phyloP scores from a whole-genome alignment of 1,284 basidiomycete species.

The Pholiota adiposa region DNA sequence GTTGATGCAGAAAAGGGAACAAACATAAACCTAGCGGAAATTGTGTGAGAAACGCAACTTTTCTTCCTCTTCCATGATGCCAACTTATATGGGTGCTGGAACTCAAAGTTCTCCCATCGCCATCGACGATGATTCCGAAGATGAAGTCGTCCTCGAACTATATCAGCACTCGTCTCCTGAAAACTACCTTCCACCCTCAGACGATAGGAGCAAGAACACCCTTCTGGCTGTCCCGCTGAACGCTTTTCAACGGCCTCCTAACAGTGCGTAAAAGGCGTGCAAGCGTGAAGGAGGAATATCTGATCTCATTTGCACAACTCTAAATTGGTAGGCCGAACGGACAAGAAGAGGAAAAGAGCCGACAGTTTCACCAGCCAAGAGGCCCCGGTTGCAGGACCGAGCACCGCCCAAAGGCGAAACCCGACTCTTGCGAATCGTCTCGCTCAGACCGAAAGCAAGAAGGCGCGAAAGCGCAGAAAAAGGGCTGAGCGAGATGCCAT shows the following conservation, averaged over 20 bases:
- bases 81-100: slow-evolving; percentile 30
- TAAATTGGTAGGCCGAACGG: not conserved
- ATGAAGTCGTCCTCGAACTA: slow-evolving; percentile 36
- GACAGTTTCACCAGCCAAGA: slow-evolving; percentile 19
- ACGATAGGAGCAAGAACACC: not conserved
- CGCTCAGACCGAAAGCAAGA: slow-evolving; percentile 37
- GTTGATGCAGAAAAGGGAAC: slow-evolving; percentile 13
- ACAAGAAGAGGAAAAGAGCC: slow-evolving; percentile 20
- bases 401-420: slow-evolving; percentile 15
- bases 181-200: not conserved
- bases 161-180: slow-evolving; percentile 7
- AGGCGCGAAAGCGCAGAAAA: slow-evolving; percentile 40
- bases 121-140: slow-evolving; percentile 44
- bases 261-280: slow-evolving; percentile 14
- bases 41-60: too few species aligned
- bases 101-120: slow-evolving; percentile 38
- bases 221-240: not conserved
- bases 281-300: not conserved
- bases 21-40: slow-evolving; percentile 6
- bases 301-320: not conserved
- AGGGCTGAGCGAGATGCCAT: slow-evolving; percentile 37
- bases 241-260: not conserved
- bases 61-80: slow-evolving; percentile 17
- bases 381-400: slow-evolving; percentile 18
- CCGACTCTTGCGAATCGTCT: slow-evolving; percentile 26